Conservation (phyloP, 2,329 filamentous ascomycete genomes). For the Zymoseptoria passerinii region DNA sequence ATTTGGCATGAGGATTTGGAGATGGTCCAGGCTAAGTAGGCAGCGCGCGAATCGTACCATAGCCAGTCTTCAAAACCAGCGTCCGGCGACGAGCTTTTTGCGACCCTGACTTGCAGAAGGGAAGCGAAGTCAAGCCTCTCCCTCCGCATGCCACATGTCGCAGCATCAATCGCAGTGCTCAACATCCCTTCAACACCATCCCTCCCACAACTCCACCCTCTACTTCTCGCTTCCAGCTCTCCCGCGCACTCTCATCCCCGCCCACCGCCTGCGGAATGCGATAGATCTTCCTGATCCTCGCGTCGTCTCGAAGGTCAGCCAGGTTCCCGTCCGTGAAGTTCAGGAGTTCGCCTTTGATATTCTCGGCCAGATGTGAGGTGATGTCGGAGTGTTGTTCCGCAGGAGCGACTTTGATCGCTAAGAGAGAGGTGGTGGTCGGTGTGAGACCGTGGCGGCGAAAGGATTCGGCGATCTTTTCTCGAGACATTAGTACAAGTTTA, state of each 20-base stretch:
- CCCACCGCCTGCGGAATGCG: constrained; percentile 48
- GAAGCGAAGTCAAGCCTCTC: too few species aligned
- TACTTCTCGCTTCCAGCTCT: neutral
- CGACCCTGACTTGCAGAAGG: too few species aligned
- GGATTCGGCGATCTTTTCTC: constrained; percentile 70
- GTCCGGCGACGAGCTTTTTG: too few species aligned
- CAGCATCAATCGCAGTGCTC: constrained; percentile 8
- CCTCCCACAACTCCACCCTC: constrained; percentile 65
- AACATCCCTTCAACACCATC: constrained; percentile 59
- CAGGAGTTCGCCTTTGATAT: constrained; percentile 54
- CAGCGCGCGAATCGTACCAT: too few species aligned
- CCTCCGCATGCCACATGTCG: too few species aligned
- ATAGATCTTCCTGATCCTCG: constrained; percentile 74
- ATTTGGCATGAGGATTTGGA: too few species aligned
- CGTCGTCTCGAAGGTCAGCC: constrained; percentile 51
- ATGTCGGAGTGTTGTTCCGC: constrained; percentile 23
- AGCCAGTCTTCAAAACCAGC: too few species aligned
- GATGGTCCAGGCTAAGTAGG: too few species aligned
- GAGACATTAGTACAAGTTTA: neutral
- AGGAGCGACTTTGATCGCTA: constrained; percentile 70
- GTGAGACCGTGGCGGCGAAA: constrained; percentile 82
- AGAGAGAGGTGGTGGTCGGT: constrained; percentile 60
- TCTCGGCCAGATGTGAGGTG: constrained; percentile 51
- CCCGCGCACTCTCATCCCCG: constrained; percentile 37
- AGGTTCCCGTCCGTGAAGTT: constrained; percentile 59